A percentile compares a stretch with the other conserved stretches of the same genome.
These are phyloP conservation scores for Phialemonium atrogriseum DNA, from an alignment of 2,329 filamentous ascomycete genomes.

Conservation along the genomic window DNA sequence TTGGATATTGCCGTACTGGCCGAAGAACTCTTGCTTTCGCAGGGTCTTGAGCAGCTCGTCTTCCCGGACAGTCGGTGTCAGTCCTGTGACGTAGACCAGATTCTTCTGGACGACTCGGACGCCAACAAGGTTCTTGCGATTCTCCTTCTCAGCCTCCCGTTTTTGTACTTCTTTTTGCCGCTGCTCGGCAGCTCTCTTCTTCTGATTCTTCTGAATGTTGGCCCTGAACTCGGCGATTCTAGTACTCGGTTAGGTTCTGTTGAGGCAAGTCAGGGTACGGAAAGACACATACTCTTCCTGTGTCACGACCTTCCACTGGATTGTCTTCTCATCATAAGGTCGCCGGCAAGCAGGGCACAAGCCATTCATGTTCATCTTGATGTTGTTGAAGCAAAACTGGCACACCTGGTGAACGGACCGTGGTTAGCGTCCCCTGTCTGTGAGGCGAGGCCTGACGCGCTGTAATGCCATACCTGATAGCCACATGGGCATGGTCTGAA, in stretches of 20 bases:
- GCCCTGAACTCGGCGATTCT: constrained; percentile 68
- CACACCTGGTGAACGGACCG: constrained; percentile 59
- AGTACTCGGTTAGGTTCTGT: too few species aligned
- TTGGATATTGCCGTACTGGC: constrained; percentile 95
- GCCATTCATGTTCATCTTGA: constrained; percentile 96
- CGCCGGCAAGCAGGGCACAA: constrained; percentile 95
- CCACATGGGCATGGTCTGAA: constrained; percentile 96
- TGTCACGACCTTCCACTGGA: constrained; percentile 93
- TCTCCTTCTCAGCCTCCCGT: constrained; percentile 90
- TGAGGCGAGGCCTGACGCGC: constrained; percentile 7
- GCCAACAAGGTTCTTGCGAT: constrained; percentile 90
- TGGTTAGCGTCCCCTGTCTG: not conserved
- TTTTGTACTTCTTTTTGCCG: constrained; percentile 95
- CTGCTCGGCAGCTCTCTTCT: constrained; percentile 74
- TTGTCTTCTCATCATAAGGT: constrained; percentile 93
- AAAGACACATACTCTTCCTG: constrained; percentile 83
- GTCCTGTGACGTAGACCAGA: constrained; percentile 91
- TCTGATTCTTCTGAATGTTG: constrained; percentile 82
- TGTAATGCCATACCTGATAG: constrained; percentile 66
- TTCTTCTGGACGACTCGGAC: constrained; percentile 98
- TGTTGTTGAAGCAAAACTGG: constrained; percentile 99
- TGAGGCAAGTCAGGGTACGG: too few species aligned
- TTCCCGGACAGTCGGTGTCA: constrained; percentile 86
- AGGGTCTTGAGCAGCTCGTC: constrained; percentile 87
- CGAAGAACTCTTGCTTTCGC: constrained; percentile 87